phyloP scores from a whole-genome alignment of 2,329 filamentous ascomycete genomes.

The Pestalotiopsis sp. region DNA sequence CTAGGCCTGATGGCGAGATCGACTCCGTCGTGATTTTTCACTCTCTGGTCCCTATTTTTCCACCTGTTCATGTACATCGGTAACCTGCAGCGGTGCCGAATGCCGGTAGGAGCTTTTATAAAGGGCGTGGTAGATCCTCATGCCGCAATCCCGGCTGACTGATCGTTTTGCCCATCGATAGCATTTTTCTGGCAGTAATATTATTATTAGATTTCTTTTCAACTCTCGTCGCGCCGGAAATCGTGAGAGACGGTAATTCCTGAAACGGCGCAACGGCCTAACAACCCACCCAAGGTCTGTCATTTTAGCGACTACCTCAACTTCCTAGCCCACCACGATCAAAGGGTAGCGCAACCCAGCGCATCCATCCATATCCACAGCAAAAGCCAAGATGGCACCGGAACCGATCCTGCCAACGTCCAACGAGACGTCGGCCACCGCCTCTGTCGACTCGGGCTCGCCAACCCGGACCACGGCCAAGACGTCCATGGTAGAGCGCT shows the following conservation, averaged over 20 bases:
- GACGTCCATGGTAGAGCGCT: neutral
- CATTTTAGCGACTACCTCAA: neutral
- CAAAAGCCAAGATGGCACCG: neutral
- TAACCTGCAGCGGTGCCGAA: neutral
- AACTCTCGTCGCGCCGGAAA: neutral
- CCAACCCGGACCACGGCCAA: neutral
- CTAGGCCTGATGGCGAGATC: conserved; percentile 3
- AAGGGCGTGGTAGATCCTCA: neutral
- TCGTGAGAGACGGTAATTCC: neutral
- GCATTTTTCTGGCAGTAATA: neutral
- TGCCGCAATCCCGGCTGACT: neutral
- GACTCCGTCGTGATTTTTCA: neutral
- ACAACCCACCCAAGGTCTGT: neutral
- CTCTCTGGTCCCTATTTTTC: too few species aligned
- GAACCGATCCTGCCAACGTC: conserved; percentile 13
- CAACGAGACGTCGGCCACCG: conserved; percentile 8
- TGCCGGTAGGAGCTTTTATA: neutral
- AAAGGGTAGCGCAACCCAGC: neutral
- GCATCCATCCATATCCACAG: neutral
- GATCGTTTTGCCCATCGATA: neutral
- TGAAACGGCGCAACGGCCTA: neutral
- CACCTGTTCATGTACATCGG: neutral
- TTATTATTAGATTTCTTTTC: neutral
- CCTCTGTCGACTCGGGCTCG: neutral
- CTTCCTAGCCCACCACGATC: neutral